Evolutionary conservation across 306 rosid species (phyloP).

Genomic region (Dryas drummondii): DNA sequence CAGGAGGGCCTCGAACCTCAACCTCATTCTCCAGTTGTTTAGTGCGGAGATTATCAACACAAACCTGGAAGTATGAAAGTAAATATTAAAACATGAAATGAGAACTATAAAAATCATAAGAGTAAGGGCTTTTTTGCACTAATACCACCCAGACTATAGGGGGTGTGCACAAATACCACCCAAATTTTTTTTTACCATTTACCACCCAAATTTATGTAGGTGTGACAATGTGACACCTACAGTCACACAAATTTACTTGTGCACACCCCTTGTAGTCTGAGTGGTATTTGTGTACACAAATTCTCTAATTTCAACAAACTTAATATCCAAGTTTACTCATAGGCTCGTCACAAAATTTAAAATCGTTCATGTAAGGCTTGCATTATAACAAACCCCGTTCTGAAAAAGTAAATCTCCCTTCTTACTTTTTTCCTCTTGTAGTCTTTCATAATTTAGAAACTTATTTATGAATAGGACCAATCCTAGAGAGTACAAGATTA

Average conservation of each 20-base stretch:
- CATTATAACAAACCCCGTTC: background rate
- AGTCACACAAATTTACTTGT: too few species aligned
- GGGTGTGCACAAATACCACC: too few species aligned
- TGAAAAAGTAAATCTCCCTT: background rate
- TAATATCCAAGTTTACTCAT: background rate
- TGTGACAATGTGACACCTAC: too few species aligned
- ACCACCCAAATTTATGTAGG: too few species aligned
- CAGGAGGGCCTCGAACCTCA: slow-evolving; percentile 97
- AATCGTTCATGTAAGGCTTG: background rate
- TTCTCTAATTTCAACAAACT: slow-evolving; percentile 1
- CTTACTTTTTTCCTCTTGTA: background rate
- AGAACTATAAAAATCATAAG: background rate
- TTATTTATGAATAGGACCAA: background rate
- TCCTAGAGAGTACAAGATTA: background rate
- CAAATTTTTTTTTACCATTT: too few species aligned
- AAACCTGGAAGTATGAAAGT: slow-evolving; percentile 48
- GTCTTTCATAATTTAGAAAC: background rate
- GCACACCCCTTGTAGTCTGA: too few species aligned
- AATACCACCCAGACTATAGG: too few species aligned
- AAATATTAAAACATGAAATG: slow-evolving; percentile 5
- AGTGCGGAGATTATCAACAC: slow-evolving; percentile 61
- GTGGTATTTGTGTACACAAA: background rate
- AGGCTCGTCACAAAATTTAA: background rate
- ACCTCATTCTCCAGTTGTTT: slow-evolving; percentile 72
- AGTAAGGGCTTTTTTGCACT: too few species aligned